These are phyloP conservation scores for Phytophthora fragariaefolia DNA, from an alignment of 352 stramenopile genomes.

Conservation along the genomic window DNA sequence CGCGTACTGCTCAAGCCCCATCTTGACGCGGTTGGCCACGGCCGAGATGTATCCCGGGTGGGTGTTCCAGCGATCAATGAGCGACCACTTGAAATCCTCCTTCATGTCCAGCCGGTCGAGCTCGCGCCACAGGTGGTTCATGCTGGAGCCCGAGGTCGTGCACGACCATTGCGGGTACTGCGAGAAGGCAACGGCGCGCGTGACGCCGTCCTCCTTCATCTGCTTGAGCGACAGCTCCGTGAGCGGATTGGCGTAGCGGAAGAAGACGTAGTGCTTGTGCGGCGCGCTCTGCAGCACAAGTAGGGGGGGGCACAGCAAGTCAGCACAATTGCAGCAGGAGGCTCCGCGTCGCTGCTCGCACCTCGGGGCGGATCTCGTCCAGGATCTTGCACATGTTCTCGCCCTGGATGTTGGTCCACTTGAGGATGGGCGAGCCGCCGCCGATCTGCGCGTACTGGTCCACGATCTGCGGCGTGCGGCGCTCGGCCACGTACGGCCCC, in stretches of 20 bases:
- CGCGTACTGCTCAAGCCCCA: constrained; percentile 93
- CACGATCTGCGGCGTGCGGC: constrained; percentile 94
- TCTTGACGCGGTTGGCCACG: constrained; percentile 92
- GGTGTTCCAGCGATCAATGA: constrained; percentile 95
- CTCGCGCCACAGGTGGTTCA: constrained; percentile 92
- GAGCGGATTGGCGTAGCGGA: constrained; percentile 98
- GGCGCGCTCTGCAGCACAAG: constrained; percentile 65
- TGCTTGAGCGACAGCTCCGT: constrained; percentile 96
- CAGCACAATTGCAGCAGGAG: constrained; percentile 10
- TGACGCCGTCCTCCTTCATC: constrained; percentile 95
- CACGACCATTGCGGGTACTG: constrained; percentile 99
- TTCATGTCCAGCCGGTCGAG: constrained; percentile 90
- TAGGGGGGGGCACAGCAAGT: too few species aligned
- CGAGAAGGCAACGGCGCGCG: constrained; percentile 97
- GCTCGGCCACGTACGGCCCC: constrained; percentile 74
- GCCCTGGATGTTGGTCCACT: constrained; percentile 97
- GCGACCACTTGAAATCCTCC: constrained; percentile 81
- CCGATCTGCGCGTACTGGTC: constrained; percentile 97
- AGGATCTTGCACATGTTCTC: constrained; percentile 91
- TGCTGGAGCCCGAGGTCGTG: constrained; percentile 96
- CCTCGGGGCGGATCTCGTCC: constrained; percentile 86
- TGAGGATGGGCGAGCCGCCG: constrained; percentile 97
- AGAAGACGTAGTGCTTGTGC: constrained; percentile 97
- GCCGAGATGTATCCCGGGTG: constrained; percentile 95
- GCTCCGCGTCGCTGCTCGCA: constrained; percentile 23